Percentiles rank a stretch among this genome's conserved stretches.
Conservation (phyloP, 305 asterid genomes). For the Solanum aculeatissimum region DNA sequence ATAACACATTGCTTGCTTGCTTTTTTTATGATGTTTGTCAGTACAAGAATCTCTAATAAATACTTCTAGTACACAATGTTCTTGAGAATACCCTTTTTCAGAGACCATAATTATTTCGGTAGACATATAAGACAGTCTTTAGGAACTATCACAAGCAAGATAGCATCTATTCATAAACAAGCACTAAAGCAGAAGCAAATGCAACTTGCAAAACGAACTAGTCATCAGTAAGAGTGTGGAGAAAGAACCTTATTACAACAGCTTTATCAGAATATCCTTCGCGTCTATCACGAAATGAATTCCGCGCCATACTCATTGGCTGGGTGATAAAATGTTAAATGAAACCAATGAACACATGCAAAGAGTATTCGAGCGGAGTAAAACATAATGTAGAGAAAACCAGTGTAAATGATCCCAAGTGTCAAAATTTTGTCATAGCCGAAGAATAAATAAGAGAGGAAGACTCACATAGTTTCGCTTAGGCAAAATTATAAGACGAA, state of each 20-base stretch:
- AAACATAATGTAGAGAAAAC: conserved; percentile 2
- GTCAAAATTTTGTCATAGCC: neutral
- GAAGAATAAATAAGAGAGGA: neutral
- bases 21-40: neutral
- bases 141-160: neutral
- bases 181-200: neutral
- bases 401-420: neutral
- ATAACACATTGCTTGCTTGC: neutral
- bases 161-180: neutral
- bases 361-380: neutral
- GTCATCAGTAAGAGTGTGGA: neutral
- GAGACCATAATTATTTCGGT: neutral
- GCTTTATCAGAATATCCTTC: conserved; percentile 97
- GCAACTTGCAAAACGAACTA: neutral
- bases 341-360: neutral
- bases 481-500: conserved; percentile 74
- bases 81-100: neutral
- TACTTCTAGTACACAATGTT: neutral
- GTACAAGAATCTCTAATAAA: neutral
- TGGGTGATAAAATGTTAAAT: conserved; percentile 19
- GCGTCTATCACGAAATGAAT: conserved; percentile 74
- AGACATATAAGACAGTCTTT: neutral
- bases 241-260: conserved; percentile 69
- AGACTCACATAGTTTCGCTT: conserved; percentile 66
- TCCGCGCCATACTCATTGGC: conserved; percentile 82